A percentile compares a stretch with the other conserved stretches of the same genome.
Evolutionary conservation across 2,329 filamentous ascomycete genomes (phyloP).

Genomic region (Davidsoniella australis): DNA sequence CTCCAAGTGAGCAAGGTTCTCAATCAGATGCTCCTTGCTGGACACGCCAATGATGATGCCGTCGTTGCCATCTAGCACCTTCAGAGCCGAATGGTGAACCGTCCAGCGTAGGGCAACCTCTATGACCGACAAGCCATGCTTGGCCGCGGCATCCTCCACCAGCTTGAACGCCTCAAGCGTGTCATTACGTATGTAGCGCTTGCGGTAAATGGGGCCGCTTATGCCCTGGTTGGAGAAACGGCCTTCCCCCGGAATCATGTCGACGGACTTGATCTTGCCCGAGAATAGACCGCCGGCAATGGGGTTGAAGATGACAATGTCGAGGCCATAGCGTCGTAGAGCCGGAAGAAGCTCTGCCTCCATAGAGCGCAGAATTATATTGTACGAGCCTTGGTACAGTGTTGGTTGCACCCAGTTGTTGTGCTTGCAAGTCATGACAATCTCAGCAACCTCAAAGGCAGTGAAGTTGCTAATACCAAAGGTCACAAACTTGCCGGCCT

Average conservation of each 20-base stretch:
- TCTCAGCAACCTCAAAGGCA: conserved; percentile 74
- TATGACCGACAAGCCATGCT: conserved; percentile 50
- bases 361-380: conserved; percentile 58
- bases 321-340: conserved; percentile 59
- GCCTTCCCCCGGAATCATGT: conserved; percentile 45
- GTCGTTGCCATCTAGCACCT: conserved; percentile 35
- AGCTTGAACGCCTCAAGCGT: conserved; percentile 45
- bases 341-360: conserved; percentile 59
- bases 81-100: conserved; percentile 49
- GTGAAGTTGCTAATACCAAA: conserved; percentile 74
- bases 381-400: conserved; percentile 81
- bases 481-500: conserved; percentile 67
- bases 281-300: conserved; percentile 66
- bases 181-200: conserved; percentile 53
- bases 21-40: conserved; percentile 37
- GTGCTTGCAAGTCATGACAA: conserved; percentile 62
- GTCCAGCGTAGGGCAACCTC: conserved; percentile 61
- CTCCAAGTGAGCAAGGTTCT: conserved; percentile 40
- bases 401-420: conserved; percentile 69
- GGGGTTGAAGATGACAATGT: conserved; percentile 70
- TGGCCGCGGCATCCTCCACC: conserved; percentile 49
- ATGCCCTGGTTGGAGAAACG: conserved; percentile 47
- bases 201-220: conserved; percentile 40
- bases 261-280: conserved; percentile 57
- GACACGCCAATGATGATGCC: conserved; percentile 44